Evolutionary conservation across 768 basidiomycete genomes (phyloP).

Genomic region (Pholiota conissans): DNA sequence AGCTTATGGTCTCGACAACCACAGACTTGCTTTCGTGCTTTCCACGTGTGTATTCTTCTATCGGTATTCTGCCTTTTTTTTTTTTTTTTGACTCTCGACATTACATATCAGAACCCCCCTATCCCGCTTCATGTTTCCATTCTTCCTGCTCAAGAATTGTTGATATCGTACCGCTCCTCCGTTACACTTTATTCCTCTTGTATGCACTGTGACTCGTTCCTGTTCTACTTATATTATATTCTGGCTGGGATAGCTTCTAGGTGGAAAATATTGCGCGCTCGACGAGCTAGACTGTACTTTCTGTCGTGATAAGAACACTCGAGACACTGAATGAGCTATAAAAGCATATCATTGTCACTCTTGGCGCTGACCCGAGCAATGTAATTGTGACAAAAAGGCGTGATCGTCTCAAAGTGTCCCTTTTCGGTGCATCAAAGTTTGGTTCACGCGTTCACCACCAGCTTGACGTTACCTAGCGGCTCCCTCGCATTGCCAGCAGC

Average conservation of each 20-base stretch:
- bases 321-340: not conserved
- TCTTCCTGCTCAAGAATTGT: constrained; percentile 1
- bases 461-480: constrained; percentile 13
- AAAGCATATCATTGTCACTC: not conserved
- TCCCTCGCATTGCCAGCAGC: constrained; percentile 2
- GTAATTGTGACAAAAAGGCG: constrained; percentile 11
- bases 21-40: constrained; percentile 13
- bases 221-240: not conserved
- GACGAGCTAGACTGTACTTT: not conserved
- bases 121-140: not conserved
- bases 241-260: not conserved
- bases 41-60: constrained; percentile 9
- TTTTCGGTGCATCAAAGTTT: constrained; percentile 17
- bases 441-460: constrained; percentile 24
- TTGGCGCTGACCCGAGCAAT: not conserved
- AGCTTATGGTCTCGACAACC: constrained; percentile 14
- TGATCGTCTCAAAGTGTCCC: constrained; percentile 9
- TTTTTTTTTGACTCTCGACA: too few relatives aligned
- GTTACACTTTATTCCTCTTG: not conserved
- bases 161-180: constrained; percentile 4
- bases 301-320: not conserved
- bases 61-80: constrained; percentile 7
- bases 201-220: not conserved
- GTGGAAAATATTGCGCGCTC: not conserved
- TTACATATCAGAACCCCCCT: constrained; percentile 1